Evolutionary conservation across 345 rosid genomes (phyloP).

Genomic region (Citrus mangshanensis): DNA sequence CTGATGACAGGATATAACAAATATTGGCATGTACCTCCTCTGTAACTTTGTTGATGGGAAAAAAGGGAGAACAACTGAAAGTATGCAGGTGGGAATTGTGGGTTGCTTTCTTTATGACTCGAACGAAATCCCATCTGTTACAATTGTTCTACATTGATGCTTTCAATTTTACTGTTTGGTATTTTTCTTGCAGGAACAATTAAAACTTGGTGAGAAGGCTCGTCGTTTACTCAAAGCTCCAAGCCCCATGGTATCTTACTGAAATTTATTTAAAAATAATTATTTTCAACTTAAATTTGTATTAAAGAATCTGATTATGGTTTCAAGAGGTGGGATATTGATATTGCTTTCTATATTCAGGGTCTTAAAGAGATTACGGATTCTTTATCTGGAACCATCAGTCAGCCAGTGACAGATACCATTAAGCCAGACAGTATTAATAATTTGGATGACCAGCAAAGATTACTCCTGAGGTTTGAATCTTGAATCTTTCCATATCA

Average conservation of each 20-base stretch:
- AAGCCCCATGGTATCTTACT: conserved; percentile 40
- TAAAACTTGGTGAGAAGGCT: conserved; percentile 52
- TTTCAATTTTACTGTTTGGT: neutral
- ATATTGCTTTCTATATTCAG: conserved; percentile 25
- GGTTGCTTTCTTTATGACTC: neutral
- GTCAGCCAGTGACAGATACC: conserved; percentile 25
- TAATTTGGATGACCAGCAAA: conserved; percentile 27
- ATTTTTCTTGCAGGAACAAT: conserved; percentile 57
- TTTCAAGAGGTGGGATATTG: conserved; percentile 5
- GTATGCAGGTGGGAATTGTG: conserved; percentile 35
- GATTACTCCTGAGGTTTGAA: conserved; percentile 37
- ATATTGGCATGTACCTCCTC: conserved; percentile 40
- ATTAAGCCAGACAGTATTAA: conserved; percentile 18
- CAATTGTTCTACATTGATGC: neutral
- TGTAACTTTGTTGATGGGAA: conserved; percentile 41
- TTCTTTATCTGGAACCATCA: conserved; percentile 14
- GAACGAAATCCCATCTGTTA: neutral
- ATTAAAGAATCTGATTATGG: neutral
- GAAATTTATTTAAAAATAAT: neutral
- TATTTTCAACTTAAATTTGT: neutral
- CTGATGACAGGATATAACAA: conserved; percentile 41
- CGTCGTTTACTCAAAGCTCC: conserved; percentile 43
- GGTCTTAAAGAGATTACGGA: conserved; percentile 57
- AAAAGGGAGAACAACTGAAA: conserved; percentile 32
- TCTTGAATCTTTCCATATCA: neutral